These are phyloP conservation scores for Clarireedia monteithiana DNA, from an alignment of 2,329 filamentous ascomycete genomes.

Conservation along the genomic window DNA sequence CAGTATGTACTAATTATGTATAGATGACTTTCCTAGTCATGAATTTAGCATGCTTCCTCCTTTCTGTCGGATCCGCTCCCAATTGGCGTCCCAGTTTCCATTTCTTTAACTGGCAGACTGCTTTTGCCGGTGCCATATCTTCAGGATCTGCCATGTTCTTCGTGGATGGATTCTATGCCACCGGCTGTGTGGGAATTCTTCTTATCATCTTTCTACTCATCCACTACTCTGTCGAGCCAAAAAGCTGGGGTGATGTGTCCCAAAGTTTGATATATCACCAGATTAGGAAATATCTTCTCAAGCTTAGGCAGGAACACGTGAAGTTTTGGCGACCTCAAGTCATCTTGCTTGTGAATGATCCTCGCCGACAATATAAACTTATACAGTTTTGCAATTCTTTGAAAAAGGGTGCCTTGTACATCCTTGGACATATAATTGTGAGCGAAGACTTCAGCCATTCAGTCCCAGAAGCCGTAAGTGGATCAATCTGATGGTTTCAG, in stretches of 20 bases:
- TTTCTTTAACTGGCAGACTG: constrained; percentile 83
- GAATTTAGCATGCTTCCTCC: constrained; percentile 77
- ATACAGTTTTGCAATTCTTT: constrained; percentile 89
- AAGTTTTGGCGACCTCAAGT: constrained; percentile 93
- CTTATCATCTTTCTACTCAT: constrained; percentile 76
- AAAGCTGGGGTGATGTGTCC: constrained; percentile 84
- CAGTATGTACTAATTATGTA: background rate
- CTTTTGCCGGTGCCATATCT: constrained; percentile 63
- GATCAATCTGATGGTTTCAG: background rate
- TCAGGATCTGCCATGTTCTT: constrained; percentile 85
- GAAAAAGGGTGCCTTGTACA: constrained; percentile 77
- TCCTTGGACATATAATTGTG: constrained; percentile 82
- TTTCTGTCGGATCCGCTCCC: constrained; percentile 80
- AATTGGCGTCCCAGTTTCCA: constrained; percentile 86
- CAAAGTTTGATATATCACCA: constrained; percentile 85
- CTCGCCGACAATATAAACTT: constrained; percentile 70
- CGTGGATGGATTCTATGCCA: constrained; percentile 74
- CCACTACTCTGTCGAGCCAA: constrained; percentile 77
- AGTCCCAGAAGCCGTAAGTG: constrained; percentile 58
- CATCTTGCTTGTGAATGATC: constrained; percentile 74
- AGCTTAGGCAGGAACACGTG: constrained; percentile 80
- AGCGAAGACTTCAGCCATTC: constrained; percentile 72
- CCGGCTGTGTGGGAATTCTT: constrained; percentile 64
- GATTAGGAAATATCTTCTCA: constrained; percentile 77
- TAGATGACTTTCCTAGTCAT: constrained; percentile 85